Evolutionary conservation across 495 filamentous ascomycete species (phyloP), one percentile per base, ranked within the genome.

Genomic region (Penicillium subrubescens): DNA sequence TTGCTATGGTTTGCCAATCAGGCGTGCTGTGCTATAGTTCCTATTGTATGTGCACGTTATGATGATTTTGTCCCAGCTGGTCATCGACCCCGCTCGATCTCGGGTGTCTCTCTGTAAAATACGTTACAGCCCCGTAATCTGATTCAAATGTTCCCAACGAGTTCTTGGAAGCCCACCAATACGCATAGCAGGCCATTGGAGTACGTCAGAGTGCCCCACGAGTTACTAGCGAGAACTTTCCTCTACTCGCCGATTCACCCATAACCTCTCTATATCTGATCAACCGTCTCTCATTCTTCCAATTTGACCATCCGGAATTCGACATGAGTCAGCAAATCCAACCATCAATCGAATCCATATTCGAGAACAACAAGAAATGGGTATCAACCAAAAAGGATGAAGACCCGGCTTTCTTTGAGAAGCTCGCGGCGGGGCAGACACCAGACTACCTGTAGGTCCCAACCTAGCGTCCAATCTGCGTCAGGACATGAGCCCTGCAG

Each of bases 361-460:
- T 77, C 68, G 65, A 75, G 48, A 77, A 73, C 58, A 93, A 93
- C 77, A 85, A 86, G 67, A 78, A 85, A 62, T 93, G 87, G 89
- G 85, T 85, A 29, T 79, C 80, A 35, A 80, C 87, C 63, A 89
- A 88, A 70, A 75, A 77, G 50, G 74, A 83, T 41, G 76, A 83
- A 43, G 86, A 93, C 65, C 88, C 91, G 8, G 74, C 84, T 10
- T 89, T 91, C 79, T 91, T 94, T 75, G 78, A 83, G 21, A 87
- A 83, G 67, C 80, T 92, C 34, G 84, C 86, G 11, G 76, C 75
- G 51, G 89, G 88, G 57, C 92, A 96, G 72, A 65, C 80, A 2
- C 92, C 92, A 1, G 74, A 86, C 55, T 90, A 94, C 70, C 87
- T 96, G 74, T 96, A 89, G 87, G 67, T 61, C 25, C 25, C 29